phyloP scores from a whole-genome alignment of 2,329 filamentous ascomycete species.

The Talaromyces sp. region DNA sequence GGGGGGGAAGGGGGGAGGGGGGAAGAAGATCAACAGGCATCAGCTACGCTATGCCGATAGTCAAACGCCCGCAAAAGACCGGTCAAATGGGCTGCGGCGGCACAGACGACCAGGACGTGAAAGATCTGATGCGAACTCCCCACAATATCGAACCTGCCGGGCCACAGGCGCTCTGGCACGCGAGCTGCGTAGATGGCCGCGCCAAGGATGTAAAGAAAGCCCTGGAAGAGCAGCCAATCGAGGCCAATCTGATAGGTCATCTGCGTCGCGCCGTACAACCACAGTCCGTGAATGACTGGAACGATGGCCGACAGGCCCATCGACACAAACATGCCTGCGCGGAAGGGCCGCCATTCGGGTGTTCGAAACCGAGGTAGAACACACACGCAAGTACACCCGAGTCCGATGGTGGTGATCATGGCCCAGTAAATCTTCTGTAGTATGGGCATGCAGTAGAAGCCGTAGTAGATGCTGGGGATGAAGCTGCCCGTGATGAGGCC shows the following conservation, averaged over 20 bases:
- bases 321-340: slow-evolving; percentile 81
- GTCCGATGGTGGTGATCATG: slow-evolving; percentile 70
- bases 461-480: slow-evolving; percentile 82
- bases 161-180: slow-evolving; percentile 73
- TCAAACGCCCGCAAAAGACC: slow-evolving; percentile 83
- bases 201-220: slow-evolving; percentile 76
- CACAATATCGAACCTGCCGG: slow-evolving; percentile 81
- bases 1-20: background rate
- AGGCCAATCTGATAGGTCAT: slow-evolving; percentile 73
- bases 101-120: slow-evolving; percentile 79
- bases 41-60: slow-evolving; percentile 63
- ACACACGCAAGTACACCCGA: slow-evolving; percentile 71
- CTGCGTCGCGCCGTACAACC: slow-evolving; percentile 59
- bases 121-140: slow-evolving; percentile 96
- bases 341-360: slow-evolving; percentile 75
- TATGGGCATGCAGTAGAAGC: slow-evolving; percentile 64
- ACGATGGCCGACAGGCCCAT: slow-evolving; percentile 80
- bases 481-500: slow-evolving; percentile 87
- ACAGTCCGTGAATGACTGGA: slow-evolving; percentile 72
- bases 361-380: slow-evolving; percentile 79
- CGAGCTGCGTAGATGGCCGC: slow-evolving; percentile 79
- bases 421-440: slow-evolving; percentile 68
- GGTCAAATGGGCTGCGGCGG: slow-evolving; percentile 73
- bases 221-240: slow-evolving; percentile 73
- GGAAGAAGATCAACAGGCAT: background rate